A percentile compares a stretch with the other conserved stretches of the same genome.
Evolutionary conservation across 2,329 filamentous ascomycete genomes (phyloP).

Genomic region (Raffaelea arxii): DNA sequence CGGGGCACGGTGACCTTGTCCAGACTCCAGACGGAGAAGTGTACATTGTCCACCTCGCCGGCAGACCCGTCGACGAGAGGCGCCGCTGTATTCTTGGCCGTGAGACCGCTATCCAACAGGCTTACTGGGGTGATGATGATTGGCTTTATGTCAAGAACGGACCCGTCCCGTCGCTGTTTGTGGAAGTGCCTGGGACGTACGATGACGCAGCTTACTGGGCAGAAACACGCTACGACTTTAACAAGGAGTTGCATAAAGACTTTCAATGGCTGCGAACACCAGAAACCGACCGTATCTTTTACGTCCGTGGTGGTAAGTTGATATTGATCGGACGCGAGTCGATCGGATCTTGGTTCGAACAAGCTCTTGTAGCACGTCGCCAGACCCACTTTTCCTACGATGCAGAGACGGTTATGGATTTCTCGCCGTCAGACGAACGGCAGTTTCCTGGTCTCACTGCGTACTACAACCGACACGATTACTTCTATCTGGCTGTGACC

Average conservation of each 20-base stretch:
- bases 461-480: slow-evolving; percentile 56
- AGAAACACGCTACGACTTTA: slow-evolving; percentile 37
- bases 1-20: slow-evolving; percentile 42
- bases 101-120: slow-evolving; percentile 49
- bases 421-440: slow-evolving; percentile 45
- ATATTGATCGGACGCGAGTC: slow-evolving; percentile 39
- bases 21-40: slow-evolving; percentile 39
- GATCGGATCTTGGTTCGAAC: slow-evolving; percentile 50
- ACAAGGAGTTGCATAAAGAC: slow-evolving; percentile 36
- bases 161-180: slow-evolving; percentile 41
- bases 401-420: slow-evolving; percentile 71
- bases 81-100: slow-evolving; percentile 44
- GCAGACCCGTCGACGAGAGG: slow-evolving; percentile 40
- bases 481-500: no score
- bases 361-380: slow-evolving; percentile 43
- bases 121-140: slow-evolving; percentile 47
- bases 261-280: slow-evolving; percentile 51
- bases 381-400: slow-evolving; percentile 68
- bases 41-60: slow-evolving; percentile 43
- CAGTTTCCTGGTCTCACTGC: slow-evolving; percentile 52
- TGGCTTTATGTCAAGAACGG: slow-evolving; percentile 55
- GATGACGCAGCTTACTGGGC: slow-evolving; percentile 41
- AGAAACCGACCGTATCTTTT: slow-evolving; percentile 43
- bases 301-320: slow-evolving; percentile 25
- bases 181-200: slow-evolving; percentile 38